Conservation (phyloP, 2,329 filamentous ascomycete genomes). For the Tolypocladium guangdongense region DNA sequence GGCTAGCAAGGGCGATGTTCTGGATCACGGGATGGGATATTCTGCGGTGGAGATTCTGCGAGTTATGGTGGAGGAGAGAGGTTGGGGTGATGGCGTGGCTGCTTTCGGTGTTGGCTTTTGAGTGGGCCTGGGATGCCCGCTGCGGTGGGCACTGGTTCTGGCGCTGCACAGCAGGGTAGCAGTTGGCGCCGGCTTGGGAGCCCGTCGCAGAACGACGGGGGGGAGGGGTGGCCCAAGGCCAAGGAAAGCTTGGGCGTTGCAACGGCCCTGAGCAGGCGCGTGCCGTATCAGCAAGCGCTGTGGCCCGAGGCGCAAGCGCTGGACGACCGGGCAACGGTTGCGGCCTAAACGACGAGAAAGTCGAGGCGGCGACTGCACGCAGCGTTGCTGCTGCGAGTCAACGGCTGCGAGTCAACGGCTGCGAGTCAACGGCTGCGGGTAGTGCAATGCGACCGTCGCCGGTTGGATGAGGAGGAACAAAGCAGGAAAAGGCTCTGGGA, state of each 20-base stretch:
- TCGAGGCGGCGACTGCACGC: background rate
- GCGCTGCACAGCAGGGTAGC: slow-evolving; percentile 3
- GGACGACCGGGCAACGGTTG: background rate
- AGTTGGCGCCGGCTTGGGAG: background rate
- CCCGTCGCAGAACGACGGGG: slow-evolving; percentile 6
- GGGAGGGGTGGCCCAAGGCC: background rate
- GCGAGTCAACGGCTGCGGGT: background rate
- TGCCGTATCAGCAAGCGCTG: background rate
- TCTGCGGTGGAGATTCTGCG: slow-evolving; percentile 17
- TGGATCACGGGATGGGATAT: slow-evolving; percentile 13
- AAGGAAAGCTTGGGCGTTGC: background rate
- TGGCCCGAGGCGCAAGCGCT: background rate
- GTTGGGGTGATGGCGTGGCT: slow-evolving; percentile 1
- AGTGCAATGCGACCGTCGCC: background rate
- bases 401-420: background rate
- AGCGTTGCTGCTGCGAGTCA: background rate
- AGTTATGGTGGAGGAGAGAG: slow-evolving; percentile 8
- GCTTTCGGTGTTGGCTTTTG: background rate
- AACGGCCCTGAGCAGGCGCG: background rate
- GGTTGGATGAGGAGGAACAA: background rate
- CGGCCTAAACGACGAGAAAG: background rate
- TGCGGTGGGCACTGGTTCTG: background rate
- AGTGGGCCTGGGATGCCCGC: background rate
- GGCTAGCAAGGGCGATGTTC: slow-evolving; percentile 17
- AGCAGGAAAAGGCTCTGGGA: background rate